Conservation (phyloP, 768 basidiomycete genomes). For the Hebeloma cylindrosporum region DNA sequence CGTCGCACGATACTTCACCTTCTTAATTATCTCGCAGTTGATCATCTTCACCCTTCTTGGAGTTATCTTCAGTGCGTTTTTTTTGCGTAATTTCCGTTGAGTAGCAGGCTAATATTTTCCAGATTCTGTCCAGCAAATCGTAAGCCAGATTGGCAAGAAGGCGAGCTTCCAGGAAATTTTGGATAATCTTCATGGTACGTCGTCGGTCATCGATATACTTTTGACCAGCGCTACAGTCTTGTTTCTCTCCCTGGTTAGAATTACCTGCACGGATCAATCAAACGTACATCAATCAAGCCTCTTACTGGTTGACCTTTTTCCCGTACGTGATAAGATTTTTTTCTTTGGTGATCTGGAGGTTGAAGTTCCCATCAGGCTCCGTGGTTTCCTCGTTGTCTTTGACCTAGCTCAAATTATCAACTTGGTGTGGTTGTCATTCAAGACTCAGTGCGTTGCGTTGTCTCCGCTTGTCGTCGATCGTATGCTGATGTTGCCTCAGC, state of each 20-base stretch:
- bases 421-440: slow-evolving; percentile 80
- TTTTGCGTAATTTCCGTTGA: neutral
- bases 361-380: slow-evolving; percentile 53
- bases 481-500: slow-evolving; percentile 32
- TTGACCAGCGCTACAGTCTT: neutral
- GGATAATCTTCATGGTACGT: slow-evolving; percentile 45
- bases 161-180: slow-evolving; percentile 49
- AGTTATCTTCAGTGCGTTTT: slow-evolving; percentile 77
- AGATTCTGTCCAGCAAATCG: slow-evolving; percentile 46
- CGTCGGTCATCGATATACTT: neutral
- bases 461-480: neutral
- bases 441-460: slow-evolving; percentile 59
- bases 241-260: slow-evolving; percentile 35
- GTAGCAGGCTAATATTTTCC: slow-evolving; percentile 1
- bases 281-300: slow-evolving; percentile 89
- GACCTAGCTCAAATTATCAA: slow-evolving; percentile 96
- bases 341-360: neutral
- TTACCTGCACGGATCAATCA: slow-evolving; percentile 73
- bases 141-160: slow-evolving; percentile 42
- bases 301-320: slow-evolving; percentile 93
- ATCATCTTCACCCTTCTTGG: slow-evolving; percentile 93
- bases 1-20: slow-evolving; percentile 88
- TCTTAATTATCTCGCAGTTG: slow-evolving; percentile 91
- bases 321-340: slow-evolving; percentile 56
- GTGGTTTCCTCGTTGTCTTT: slow-evolving; percentile 93